Percentiles rank a stretch among this genome's conserved stretches.
Evolutionary conservation across 129 eudicot species (phyloP).

Genomic region (Helianthus tuberosus): DNA sequence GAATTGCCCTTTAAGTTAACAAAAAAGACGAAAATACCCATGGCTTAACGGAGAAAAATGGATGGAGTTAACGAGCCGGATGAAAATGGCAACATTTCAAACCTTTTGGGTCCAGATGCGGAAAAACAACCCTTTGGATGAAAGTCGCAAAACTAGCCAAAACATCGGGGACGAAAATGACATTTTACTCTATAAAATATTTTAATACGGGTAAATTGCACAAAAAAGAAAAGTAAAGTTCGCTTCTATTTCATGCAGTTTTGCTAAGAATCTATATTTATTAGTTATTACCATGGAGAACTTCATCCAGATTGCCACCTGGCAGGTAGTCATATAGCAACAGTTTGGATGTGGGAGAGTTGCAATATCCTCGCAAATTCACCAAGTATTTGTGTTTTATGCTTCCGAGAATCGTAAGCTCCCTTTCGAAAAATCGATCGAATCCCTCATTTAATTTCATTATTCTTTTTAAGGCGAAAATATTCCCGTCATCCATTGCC

Average conservation of each 20-base stretch:
- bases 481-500: conserved; percentile 92
- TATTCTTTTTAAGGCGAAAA: conserved; percentile 92
- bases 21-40: too few species aligned
- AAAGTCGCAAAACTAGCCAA: too few species aligned
- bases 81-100: too few species aligned
- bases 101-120: too few species aligned
- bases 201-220: background rate
- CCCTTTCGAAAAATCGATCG: conserved; percentile 94
- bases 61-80: too few species aligned
- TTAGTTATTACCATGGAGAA: conserved; percentile 73
- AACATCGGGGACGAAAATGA: too few species aligned
- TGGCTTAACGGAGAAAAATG: too few species aligned
- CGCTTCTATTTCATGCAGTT: background rate
- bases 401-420: conserved; percentile 97
- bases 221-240: background rate
- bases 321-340: conserved; percentile 84
- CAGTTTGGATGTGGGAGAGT: conserved; percentile 89
- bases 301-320: conserved; percentile 97
- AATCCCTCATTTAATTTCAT: conserved; percentile 90
- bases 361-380: conserved; percentile 96
- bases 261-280: background rate
- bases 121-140: too few species aligned
- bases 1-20: too few species aligned
- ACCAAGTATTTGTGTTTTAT: conserved; percentile 90
- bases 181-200: background rate